phyloP scores from a whole-genome alignment of 2,329 filamentous ascomycete species.

The Apiospora aurea region DNA sequence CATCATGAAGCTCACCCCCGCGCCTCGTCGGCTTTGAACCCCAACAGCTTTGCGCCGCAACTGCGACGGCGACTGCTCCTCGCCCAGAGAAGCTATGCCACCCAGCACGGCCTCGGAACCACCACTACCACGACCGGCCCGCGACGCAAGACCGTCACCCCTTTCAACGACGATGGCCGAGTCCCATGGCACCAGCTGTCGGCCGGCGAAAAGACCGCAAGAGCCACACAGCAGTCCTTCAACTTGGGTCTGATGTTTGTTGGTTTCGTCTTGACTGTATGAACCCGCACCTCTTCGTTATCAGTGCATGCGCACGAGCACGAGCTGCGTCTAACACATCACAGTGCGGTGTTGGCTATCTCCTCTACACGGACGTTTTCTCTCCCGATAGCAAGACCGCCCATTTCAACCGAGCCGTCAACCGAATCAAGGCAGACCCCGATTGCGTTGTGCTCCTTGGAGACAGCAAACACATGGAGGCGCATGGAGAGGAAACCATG shows the following conservation, averaged over 20 bases:
- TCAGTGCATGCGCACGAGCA: slow-evolving; percentile 11
- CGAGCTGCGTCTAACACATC: slow-evolving; percentile 26
- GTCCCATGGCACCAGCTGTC: slow-evolving; percentile 84
- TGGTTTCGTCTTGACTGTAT: slow-evolving; percentile 78
- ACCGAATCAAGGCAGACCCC: slow-evolving; percentile 76
- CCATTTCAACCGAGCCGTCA: slow-evolving; percentile 87
- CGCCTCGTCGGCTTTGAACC: slow-evolving; percentile 45
- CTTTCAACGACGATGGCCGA: slow-evolving; percentile 84
- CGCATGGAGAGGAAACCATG: slow-evolving; percentile 80
- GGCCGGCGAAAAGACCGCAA: slow-evolving; percentile 76
- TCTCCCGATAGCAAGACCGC: slow-evolving; percentile 84
- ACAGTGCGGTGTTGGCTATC: slow-evolving; percentile 77
- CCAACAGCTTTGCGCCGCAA: slow-evolving; percentile 39
- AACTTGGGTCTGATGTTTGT: slow-evolving; percentile 82
- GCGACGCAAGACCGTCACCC: slow-evolving; percentile 75
- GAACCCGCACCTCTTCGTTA: slow-evolving; percentile 34
- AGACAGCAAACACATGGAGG: slow-evolving; percentile 75
- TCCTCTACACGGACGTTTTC: slow-evolving; percentile 84
- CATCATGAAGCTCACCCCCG: slow-evolving; percentile 56
- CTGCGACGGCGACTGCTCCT: slow-evolving; percentile 48
- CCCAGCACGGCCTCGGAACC: slow-evolving; percentile 55
- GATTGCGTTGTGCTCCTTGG: slow-evolving; percentile 78
- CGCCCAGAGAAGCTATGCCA: slow-evolving; percentile 63
- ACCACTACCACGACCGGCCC: slow-evolving; percentile 47
- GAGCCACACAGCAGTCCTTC: slow-evolving; percentile 89